phyloP scores from a whole-genome alignment of 169 alveolate genomes.

The Plasmodium yoelii region DNA sequence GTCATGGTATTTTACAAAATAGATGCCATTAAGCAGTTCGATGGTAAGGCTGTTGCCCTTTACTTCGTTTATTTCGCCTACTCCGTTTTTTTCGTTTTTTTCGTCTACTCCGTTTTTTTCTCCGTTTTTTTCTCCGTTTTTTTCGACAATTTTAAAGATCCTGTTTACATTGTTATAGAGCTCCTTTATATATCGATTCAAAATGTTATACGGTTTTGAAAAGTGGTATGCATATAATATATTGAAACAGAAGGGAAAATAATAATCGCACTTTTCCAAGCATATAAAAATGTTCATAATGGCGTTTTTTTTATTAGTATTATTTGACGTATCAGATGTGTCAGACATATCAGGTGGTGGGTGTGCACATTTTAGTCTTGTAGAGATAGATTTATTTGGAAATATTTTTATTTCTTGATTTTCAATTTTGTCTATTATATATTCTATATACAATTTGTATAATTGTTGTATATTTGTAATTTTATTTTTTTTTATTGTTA shows the following conservation, averaged over 20 bases:
- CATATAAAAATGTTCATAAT: constrained; percentile 53
- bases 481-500: constrained; percentile 5
- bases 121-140: background rate
- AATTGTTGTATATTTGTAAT: background rate
- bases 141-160: constrained; percentile 1
- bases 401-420: background rate
- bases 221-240: constrained; percentile 19
- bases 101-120: background rate
- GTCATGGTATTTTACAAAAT: constrained; percentile 21
- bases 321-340: background rate
- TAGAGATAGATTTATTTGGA: background rate
- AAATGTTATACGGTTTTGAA: constrained; percentile 12
- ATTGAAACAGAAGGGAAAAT: constrained; percentile 58
- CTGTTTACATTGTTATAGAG: constrained; percentile 14
- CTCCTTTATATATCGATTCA: constrained; percentile 23
- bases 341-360: background rate
- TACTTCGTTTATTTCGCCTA: background rate
- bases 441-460: background rate
- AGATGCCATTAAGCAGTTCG: background rate
- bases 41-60: background rate
- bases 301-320: constrained; percentile 1
- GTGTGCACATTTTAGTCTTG: background rate
- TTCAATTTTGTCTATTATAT: background rate
- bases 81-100: background rate
- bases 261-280: constrained; percentile 54